Base-by-base conservation (phyloP, 148 eudicot genomes). In the Chenopodium suecicum region DNA sequence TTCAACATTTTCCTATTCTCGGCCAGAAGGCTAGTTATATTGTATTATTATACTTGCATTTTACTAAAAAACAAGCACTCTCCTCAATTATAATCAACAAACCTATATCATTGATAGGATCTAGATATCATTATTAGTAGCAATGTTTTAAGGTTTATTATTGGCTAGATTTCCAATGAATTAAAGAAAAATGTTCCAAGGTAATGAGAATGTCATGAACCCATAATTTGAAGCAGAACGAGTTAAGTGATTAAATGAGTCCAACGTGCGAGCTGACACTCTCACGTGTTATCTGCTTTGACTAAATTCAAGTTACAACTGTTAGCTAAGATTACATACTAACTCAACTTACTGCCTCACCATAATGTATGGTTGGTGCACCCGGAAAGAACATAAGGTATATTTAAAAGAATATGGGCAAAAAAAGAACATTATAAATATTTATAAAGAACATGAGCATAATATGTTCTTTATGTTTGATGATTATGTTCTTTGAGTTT, bases 241-340 rank as follows among this genome's bases (percentile, higher is more conserved):
- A 52, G 3, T 52, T n/a, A 4, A 16, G 64, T 72, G 76, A 70
- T 50, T 73, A 66, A 37, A 67, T 75, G 79, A 58, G n/a, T 37
- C 13, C 73, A 71, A 76, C 86, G 79, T 84, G 83, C 68, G 58
- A 67, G 4, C 86, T 79, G 76, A 79, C 82, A 79, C 70, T 73
- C 82, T 83, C 86, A 79, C 80, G 79, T 83, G 80, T 63, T 31
- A 10, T 23, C 66, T 41, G 72, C 69, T 80, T 70, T 82, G 80
- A 82, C 84, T 78, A 52, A 54, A 32, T 37, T 70, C 69, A 79
- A 60, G n/a, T 7, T 29, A 67, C 60, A 79, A 52, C 73, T 69
- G 78, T 75, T 3, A 34, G 37, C 37, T 34, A 37, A 37, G 44
- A 37, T 37, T 37, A 37, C 44, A 37, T 37, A 37, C 44, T 37